phyloP scores from a whole-genome alignment of 148 eudicot genomes.

The Spergularia bocconei region DNA sequence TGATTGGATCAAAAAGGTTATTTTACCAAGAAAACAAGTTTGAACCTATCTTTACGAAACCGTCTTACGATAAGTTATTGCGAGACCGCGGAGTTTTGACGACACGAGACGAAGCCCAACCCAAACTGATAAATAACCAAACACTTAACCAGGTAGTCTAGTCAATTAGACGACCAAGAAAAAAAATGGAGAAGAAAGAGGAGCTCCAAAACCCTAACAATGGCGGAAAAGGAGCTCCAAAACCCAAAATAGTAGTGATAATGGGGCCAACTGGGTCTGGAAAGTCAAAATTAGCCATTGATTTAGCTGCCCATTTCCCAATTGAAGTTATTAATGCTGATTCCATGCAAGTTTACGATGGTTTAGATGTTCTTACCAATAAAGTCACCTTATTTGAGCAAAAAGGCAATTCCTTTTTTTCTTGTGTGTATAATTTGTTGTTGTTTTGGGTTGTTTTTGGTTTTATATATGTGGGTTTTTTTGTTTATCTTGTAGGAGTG shows the following conservation, averaged over 20 bases:
- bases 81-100: too few relatives aligned
- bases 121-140: too few relatives aligned
- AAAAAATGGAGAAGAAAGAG: slow-evolving; percentile 24
- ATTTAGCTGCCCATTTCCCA: slow-evolving; percentile 74
- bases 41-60: too few relatives aligned
- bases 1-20: too few relatives aligned
- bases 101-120: too few relatives aligned
- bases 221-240: slow-evolving; percentile 25
- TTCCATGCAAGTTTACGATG: slow-evolving; percentile 91
- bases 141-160: too few relatives aligned
- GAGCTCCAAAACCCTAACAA: slow-evolving; percentile 30
- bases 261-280: slow-evolving; percentile 96
- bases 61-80: too few relatives aligned
- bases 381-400: slow-evolving; percentile 75
- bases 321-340: slow-evolving; percentile 86
- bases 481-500: slow-evolving; percentile 58
- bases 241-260: slow-evolving; percentile 66
- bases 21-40: too few relatives aligned
- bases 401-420: slow-evolving; percentile 43
- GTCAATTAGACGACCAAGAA: not conserved
- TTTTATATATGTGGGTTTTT: slow-evolving; percentile 14
- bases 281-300: slow-evolving; percentile 71
- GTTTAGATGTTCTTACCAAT: slow-evolving; percentile 89
- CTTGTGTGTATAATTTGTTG: not conserved
- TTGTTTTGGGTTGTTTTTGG: too few relatives aligned